phyloP scores from a whole-genome alignment of 2,329 filamentous ascomycete species.

The Hymenoscyphus fructigenus region DNA sequence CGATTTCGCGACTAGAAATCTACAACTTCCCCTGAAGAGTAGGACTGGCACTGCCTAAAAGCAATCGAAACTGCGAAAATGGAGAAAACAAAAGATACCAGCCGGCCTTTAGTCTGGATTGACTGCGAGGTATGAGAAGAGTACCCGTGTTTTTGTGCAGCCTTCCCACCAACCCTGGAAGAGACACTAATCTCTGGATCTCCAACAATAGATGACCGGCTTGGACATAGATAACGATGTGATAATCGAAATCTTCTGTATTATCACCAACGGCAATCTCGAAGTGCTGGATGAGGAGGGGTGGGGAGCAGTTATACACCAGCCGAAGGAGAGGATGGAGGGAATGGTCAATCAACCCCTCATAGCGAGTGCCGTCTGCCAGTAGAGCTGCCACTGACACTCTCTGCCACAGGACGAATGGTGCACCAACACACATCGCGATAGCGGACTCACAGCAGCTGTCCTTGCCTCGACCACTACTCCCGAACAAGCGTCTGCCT shows the following conservation, averaged over 20 bases:
- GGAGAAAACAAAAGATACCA: constrained; percentile 10
- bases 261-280: constrained; percentile 81
- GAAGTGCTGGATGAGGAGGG: constrained; percentile 72
- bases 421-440: constrained; percentile 78
- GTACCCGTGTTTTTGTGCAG: neutral
- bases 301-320: constrained; percentile 79
- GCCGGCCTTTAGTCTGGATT: constrained; percentile 35
- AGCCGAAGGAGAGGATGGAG: constrained; percentile 66
- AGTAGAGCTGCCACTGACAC: constrained; percentile 4
- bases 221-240: constrained; percentile 75
- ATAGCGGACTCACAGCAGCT: constrained; percentile 76
- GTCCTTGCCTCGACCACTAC: constrained; percentile 73
- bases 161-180: neutral
- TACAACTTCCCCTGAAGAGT: neutral
- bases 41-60: neutral
- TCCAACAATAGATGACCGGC: constrained; percentile 82
- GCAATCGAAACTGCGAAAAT: constrained; percentile 15
- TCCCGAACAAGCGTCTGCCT: constrained; percentile 64
- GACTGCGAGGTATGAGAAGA: constrained; percentile 34
- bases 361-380: neutral
- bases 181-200: constrained; percentile 13
- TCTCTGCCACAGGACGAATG: constrained; percentile 62
- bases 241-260: constrained; percentile 89
- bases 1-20: neutral
- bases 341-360: constrained; percentile 53